Base-by-base conservation (phyloP, 257 asterid genomes). In the Anisodus tanguticus region DNA sequence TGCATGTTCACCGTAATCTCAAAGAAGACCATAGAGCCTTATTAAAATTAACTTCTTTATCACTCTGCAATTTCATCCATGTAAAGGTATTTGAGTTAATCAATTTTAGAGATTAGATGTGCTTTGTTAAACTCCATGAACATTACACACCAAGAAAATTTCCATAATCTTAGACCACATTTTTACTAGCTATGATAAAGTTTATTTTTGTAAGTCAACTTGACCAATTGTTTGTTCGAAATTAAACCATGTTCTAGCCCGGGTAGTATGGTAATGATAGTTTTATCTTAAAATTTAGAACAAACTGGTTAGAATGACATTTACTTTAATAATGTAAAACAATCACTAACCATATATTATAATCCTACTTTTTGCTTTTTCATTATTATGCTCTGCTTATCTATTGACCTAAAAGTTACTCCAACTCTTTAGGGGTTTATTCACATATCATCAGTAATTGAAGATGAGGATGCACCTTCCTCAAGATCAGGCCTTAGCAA, bases 381-480 rank as follows among this genome's bases (percentile, higher is more conserved):
- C 8, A 6, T 11, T 37, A 53, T 3, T 39, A 11, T 69, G 1
- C 26, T 19, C 67, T 47, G 70, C 19, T 81, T 15, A 12, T 37
- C 3, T 4, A 9, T 51, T 31, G 13, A 41, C 10, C 54, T 10
- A 0, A 53, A 62, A 74, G 1, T 82, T 79, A 31, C 35, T 31
- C 35, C 64, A 5, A 68, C 6, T 51, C 4, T 26, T 11, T 91
- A 95, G 98, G 99, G 99, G 68, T 95, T 95, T 91, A 91, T 95
- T 83, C 91, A 94, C 92, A 91, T 95, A 84, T 91, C 97, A 10
- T 91, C 99, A 2, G 98, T 94, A 0, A 83, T 86, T 0, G 91
- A 90, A 84, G 91, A 87, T 9, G 89, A 85, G 1, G 92, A 91
- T 4, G 81, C 83, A 2, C 96, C 99, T 4, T 89, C 98, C 0